A percentile compares a stretch with the other conserved stretches of the same genome.
These are phyloP conservation scores for Podaxis sp. DNA, from an alignment of 768 basidiomycete genomes.

Conservation along the genomic window DNA sequence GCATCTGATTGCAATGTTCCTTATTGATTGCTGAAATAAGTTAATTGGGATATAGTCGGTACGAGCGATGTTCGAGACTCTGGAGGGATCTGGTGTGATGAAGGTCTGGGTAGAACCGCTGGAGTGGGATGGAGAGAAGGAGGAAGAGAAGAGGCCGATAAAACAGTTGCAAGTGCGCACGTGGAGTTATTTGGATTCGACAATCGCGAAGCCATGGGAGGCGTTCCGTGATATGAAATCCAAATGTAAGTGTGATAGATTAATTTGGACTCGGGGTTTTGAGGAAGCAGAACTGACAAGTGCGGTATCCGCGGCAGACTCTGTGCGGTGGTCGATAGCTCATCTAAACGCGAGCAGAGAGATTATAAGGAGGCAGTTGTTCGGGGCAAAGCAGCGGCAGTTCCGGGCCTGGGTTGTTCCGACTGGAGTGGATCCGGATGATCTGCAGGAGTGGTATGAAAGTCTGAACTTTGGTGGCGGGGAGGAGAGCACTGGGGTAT, in stretches of 20 bases:
- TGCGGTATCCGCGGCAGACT: constrained; percentile 45
- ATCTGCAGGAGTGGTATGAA: constrained; percentile 47
- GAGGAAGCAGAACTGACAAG: background rate
- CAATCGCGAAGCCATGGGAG: background rate
- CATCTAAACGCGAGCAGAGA: constrained; percentile 32
- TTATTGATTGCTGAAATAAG: constrained; percentile 1
- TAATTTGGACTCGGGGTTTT: background rate
- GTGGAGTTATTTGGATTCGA: constrained; percentile 37
- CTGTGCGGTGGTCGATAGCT: constrained; percentile 55
- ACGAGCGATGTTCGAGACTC: constrained; percentile 61
- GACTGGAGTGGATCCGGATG: constrained; percentile 40
- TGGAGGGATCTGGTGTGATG: constrained; percentile 39
- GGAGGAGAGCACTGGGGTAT: constrained; percentile 27
- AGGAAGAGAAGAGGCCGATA: constrained; percentile 43
- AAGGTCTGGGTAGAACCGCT: constrained; percentile 69
- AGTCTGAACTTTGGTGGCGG: constrained; percentile 41
- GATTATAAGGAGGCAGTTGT: constrained; percentile 37
- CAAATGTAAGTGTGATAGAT: constrained; percentile 1
- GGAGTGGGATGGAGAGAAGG: constrained; percentile 41
- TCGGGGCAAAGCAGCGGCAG: constrained; percentile 39
- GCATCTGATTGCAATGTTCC: background rate
- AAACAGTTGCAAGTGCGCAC: constrained; percentile 43
- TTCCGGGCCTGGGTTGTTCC: constrained; percentile 50
- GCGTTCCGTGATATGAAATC: background rate
- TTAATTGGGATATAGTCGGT: constrained; percentile 42